Conservation (phyloP, 768 basidiomycete species). For the Rossbeevera mucosa region DNA sequence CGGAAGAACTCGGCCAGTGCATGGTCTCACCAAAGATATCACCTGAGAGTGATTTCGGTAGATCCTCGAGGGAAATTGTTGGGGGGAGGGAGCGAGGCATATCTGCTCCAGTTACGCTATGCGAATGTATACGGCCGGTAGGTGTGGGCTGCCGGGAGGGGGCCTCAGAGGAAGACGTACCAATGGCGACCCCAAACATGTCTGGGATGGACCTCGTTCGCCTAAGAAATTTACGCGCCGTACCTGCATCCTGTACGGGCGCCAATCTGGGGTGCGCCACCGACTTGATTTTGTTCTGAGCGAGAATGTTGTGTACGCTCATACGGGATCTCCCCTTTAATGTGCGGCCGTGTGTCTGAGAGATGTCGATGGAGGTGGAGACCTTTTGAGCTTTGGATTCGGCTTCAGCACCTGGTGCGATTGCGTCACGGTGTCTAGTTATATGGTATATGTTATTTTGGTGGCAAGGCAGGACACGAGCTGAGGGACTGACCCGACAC, state of each 20-base stretch:
- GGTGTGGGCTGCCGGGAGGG: slow-evolving; percentile 28
- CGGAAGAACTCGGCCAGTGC: slow-evolving; percentile 45
- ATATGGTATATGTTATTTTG: neutral
- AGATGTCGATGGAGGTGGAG: slow-evolving; percentile 30
- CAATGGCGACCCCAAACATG: slow-evolving; percentile 27
- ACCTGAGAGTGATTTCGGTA: slow-evolving; percentile 25
- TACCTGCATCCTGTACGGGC: slow-evolving; percentile 30
- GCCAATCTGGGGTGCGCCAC: slow-evolving; percentile 18
- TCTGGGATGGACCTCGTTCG: slow-evolving; percentile 78
- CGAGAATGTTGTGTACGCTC: slow-evolving; percentile 59
- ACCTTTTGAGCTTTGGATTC: slow-evolving; percentile 37
- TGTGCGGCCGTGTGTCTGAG: slow-evolving; percentile 33
- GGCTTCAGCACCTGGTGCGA: slow-evolving; percentile 57
- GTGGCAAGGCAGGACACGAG: neutral
- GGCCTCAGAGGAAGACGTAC: slow-evolving; percentile 30
- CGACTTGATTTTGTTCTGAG: slow-evolving; percentile 48
- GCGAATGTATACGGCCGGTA: slow-evolving; percentile 64
- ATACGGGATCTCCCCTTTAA: slow-evolving; percentile 57
- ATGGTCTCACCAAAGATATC: slow-evolving; percentile 67
- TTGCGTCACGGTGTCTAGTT: slow-evolving; percentile 53
- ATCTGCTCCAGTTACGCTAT: slow-evolving; percentile 73
- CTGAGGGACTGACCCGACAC: slow-evolving; percentile 60
- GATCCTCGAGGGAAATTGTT: slow-evolving; percentile 21
- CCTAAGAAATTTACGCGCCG: slow-evolving; percentile 50
- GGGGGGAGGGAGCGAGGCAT: slow-evolving; percentile 40